A percentile compares a stretch with the other conserved stretches of the same genome.
Evolutionary conservation across 129 eudicot genomes (phyloP).

Genomic region (Chrysanthemum seticuspe): DNA sequence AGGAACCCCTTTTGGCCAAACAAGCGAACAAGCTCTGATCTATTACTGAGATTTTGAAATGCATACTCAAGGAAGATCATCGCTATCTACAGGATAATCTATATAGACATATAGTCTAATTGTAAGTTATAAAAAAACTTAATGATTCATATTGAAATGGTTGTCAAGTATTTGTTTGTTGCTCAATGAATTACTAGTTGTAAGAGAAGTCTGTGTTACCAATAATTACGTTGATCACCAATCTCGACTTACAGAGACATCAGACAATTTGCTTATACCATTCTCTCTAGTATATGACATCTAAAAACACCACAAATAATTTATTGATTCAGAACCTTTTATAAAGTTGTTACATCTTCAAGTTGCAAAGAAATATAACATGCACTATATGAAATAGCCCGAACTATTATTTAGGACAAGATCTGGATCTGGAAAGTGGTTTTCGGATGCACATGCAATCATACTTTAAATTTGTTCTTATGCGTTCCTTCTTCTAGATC

Average conservation of each 20-base stretch:
- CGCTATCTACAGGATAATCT: background rate
- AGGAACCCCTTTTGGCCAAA: conserved; percentile 54
- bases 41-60: conserved; percentile 1
- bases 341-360: too few species aligned
- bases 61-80: background rate
- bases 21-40: conserved; percentile 12
- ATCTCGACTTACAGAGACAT: too few species aligned
- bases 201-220: background rate
- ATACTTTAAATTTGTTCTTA: background rate
- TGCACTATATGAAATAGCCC: background rate
- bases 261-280: too few species aligned
- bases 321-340: too few species aligned
- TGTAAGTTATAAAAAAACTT: conserved; percentile 6
- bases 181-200: background rate
- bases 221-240: background rate
- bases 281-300: too few species aligned
- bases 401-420: background rate
- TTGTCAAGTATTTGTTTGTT: background rate
- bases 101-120: background rate
- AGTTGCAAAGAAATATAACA: too few species aligned
- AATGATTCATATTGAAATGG: background rate
- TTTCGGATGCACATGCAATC: conserved; percentile 12
- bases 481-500: background rate
- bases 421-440: conserved; percentile 20
- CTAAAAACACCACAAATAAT: too few species aligned